A percentile compares a stretch with the other conserved stretches of the same genome.
These are phyloP conservation scores for Solanum chmielewskii DNA, from an alignment of 257 asterid genomes.

Conservation along the genomic window DNA sequence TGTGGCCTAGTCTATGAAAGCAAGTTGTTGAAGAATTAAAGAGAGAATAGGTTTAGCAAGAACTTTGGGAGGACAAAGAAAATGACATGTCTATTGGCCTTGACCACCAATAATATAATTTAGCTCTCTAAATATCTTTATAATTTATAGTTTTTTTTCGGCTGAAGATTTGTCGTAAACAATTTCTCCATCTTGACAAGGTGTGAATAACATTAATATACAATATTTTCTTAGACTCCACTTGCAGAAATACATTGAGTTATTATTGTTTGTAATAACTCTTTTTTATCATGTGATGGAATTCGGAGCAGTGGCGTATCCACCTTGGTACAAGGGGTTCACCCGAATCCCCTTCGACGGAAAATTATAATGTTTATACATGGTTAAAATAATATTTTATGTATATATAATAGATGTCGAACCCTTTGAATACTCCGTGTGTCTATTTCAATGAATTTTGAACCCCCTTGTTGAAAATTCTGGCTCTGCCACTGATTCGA, in stretches of 20 bases:
- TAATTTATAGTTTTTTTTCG: background rate
- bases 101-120: slow-evolving; percentile 18
- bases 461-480: no score
- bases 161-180: background rate
- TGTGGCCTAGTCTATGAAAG: background rate
- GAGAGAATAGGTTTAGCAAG: background rate
- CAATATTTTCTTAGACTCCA: background rate
- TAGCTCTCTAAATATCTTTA: background rate
- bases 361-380: no score
- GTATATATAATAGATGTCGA: no score
- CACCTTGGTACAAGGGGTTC: no score
- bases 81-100: background rate
- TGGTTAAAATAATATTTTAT: no score
- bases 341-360: no score
- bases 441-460: no score
- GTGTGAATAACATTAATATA: background rate
- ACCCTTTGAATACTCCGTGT: no score
- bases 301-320: no score
- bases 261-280: no score
- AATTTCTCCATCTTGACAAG: background rate
- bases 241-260: background rate
- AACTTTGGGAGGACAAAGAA: background rate
- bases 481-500: no score
- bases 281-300: no score
- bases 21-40: slow-evolving; percentile 8